Evolutionary conservation across 2,329 filamentous ascomycete species (phyloP).

Genomic region (Plenodomus biglobosus): DNA sequence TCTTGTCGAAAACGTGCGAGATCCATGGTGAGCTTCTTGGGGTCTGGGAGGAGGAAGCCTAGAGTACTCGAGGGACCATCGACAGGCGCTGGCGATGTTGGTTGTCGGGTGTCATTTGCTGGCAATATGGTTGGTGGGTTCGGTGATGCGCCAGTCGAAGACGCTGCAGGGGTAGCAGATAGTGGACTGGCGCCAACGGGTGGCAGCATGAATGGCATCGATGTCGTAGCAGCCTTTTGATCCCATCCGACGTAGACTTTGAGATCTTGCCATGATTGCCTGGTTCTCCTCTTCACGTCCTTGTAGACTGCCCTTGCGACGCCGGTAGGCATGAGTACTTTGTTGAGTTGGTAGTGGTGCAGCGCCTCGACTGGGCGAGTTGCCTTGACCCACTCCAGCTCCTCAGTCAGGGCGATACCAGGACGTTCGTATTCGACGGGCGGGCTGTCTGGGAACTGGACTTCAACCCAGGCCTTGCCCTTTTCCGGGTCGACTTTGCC

Average conservation of each 20-base stretch:
- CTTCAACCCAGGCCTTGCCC: slow-evolving; percentile 52
- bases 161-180: neutral
- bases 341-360: slow-evolving; percentile 43
- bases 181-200: slow-evolving; percentile 7
- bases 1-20: slow-evolving; percentile 30
- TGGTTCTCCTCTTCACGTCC: slow-evolving; percentile 24
- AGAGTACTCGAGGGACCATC: slow-evolving; percentile 21
- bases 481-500: slow-evolving; percentile 46
- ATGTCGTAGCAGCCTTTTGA: slow-evolving; percentile 13
- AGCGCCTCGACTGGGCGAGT: slow-evolving; percentile 31
- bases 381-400: slow-evolving; percentile 39
- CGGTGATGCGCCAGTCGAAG: slow-evolving; percentile 8
- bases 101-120: slow-evolving; percentile 16
- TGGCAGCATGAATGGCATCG: slow-evolving; percentile 18
- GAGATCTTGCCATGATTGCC: slow-evolving; percentile 25
- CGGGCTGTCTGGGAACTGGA: slow-evolving; percentile 52
- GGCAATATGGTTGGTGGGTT: slow-evolving; percentile 14
- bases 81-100: slow-evolving; percentile 5
- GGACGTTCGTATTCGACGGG: slow-evolving; percentile 53
- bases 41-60: slow-evolving; percentile 28
- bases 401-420: slow-evolving; percentile 47
- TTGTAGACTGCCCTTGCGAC: slow-evolving; percentile 26
- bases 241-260: slow-evolving; percentile 30
- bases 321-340: slow-evolving; percentile 23
- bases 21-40: slow-evolving; percentile 30